Evolutionary conservation across 1,284 basidiomycete species (phyloP), one percentile per base, ranked within the genome.

Genomic region (Heliocybe sulcata): DNA sequence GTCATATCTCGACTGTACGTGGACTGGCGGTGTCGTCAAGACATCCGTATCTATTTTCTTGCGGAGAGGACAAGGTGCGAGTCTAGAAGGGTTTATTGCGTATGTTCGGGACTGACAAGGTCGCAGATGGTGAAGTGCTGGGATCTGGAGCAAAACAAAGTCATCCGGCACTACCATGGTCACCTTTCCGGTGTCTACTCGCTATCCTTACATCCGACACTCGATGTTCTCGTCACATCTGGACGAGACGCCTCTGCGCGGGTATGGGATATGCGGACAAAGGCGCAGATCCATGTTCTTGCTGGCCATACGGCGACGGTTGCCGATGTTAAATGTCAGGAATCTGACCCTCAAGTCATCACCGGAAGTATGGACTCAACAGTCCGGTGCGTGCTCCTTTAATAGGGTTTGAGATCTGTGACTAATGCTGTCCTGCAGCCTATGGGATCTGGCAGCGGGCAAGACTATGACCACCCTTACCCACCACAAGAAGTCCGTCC

Each of bases 211-310:
- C 97, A 99, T 65, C 97, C 96, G 1, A 98, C 96, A 0, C 83
- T 99, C 45, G 96, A 99, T 64, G 78, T 99, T 0, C 81, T 99
- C 20, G 94, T 98, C 33, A 98, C 96, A 0, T 86, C 91, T 2
- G 96, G 97, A 47, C 86, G 96, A 63, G 97, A 99, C 64, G 92
- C 96, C 8, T 92, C 90, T 8, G 96, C 95, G 1, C 85, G 97
- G 56, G 95, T 98, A 0, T 99, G 96, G 96, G 96, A 99, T 66
- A 99, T 99, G 94, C 85, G 96, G 49, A 97, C 95, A 29, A 94
- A 98, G 67, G 90, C 93, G 20, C 92, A 95, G 67, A 91, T 99
- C 55, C 94, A 98, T 68, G 91, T 96, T 20, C 79, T 99, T 22
- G 76, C 91, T 0, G 96, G 97, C 0, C 96, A 99, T 68, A 95